A percentile compares a stretch with the other conserved stretches of the same genome.
phyloP scores from a whole-genome alignment of 495 filamentous ascomycete species.

The Aspergillus taichungensis region DNA sequence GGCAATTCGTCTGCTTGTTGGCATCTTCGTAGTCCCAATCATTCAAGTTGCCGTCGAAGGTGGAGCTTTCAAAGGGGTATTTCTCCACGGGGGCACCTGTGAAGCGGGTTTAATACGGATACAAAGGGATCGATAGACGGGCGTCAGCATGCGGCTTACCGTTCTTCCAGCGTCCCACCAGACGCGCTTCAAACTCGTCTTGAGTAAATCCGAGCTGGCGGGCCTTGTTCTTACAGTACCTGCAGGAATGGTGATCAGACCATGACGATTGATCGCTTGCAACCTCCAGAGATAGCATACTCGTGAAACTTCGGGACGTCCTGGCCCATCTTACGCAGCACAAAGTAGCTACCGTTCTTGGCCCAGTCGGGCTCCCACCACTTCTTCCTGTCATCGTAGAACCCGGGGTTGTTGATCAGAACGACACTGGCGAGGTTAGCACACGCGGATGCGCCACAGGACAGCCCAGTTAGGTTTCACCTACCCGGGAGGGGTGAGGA shows the following conservation, averaged over 20 bases:
- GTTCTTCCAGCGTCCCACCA: slow-evolving; percentile 32
- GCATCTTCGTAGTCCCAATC: slow-evolving; percentile 20
- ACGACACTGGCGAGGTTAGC: too few species aligned
- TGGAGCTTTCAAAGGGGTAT: neutral
- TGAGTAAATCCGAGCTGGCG: slow-evolving; percentile 1
- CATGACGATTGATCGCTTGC: neutral
- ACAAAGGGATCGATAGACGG: neutral
- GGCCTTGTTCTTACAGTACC: neutral
- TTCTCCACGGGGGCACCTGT: slow-evolving; percentile 5
- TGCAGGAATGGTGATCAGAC: neutral
- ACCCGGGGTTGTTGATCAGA: too few species aligned
- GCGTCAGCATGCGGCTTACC: slow-evolving; percentile 9
- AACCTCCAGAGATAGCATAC: slow-evolving; percentile 1
- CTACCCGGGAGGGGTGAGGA: slow-evolving; percentile 15
- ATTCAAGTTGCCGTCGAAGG: slow-evolving; percentile 10
- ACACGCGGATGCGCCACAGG: neutral
- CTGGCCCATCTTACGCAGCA: slow-evolving; percentile 27
- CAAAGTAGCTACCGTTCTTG: slow-evolving; percentile 29
- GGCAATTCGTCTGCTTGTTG: slow-evolving; percentile 14
- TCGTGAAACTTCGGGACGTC: slow-evolving; percentile 23
- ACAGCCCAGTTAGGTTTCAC: neutral
- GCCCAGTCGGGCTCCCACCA: slow-evolving; percentile 19
- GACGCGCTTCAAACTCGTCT: slow-evolving; percentile 22
- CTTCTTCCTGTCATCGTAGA: too few species aligned
- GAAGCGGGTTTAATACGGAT: neutral